These are phyloP conservation scores for Serendipita sp. DNA, from an alignment of 768 basidiomycete genomes.

Conservation along the genomic window DNA sequence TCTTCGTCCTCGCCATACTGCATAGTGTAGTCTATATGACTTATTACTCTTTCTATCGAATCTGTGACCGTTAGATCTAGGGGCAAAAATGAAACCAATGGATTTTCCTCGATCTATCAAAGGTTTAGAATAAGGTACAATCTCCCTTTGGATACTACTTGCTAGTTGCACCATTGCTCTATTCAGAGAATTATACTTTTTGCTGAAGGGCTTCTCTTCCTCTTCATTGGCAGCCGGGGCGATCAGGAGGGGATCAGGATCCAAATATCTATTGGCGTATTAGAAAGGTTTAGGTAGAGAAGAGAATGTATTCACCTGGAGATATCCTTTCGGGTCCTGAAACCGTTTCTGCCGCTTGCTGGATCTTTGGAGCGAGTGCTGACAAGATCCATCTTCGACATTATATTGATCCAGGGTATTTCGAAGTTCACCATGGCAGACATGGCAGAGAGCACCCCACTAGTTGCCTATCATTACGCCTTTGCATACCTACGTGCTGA, in stretches of 20 bases:
- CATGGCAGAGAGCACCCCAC: conserved; percentile 94
- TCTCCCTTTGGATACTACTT: conserved; percentile 17
- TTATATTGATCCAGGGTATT: conserved; percentile 90
- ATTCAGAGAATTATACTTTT: conserved; percentile 84
- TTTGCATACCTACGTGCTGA: background rate
- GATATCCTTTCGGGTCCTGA: conserved; percentile 59
- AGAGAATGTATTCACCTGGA: conserved; percentile 38
- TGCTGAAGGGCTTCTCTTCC: conserved; percentile 41
- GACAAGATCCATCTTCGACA: conserved; percentile 99
- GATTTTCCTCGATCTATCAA: conserved; percentile 88
- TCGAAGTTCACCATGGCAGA: conserved; percentile 98
- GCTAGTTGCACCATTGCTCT: conserved; percentile 91
- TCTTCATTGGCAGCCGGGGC: conserved; percentile 29
- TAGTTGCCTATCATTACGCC: conserved; percentile 17
- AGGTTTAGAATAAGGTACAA: background rate
- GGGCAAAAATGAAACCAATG: conserved; percentile 90
- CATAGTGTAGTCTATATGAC: conserved; percentile 95
- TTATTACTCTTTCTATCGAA: conserved; percentile 76
- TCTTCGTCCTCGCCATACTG: conserved; percentile 99
- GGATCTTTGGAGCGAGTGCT: conserved; percentile 45
- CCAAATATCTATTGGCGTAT: conserved; percentile 51
- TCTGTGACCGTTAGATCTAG: conserved; percentile 82
- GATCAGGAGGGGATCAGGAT: conserved; percentile 84
- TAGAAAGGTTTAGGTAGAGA: background rate
- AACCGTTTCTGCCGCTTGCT: conserved; percentile 49